Evolutionary conservation across 768 basidiomycete species (phyloP).

Genomic region (Tricholoma sp.): DNA sequence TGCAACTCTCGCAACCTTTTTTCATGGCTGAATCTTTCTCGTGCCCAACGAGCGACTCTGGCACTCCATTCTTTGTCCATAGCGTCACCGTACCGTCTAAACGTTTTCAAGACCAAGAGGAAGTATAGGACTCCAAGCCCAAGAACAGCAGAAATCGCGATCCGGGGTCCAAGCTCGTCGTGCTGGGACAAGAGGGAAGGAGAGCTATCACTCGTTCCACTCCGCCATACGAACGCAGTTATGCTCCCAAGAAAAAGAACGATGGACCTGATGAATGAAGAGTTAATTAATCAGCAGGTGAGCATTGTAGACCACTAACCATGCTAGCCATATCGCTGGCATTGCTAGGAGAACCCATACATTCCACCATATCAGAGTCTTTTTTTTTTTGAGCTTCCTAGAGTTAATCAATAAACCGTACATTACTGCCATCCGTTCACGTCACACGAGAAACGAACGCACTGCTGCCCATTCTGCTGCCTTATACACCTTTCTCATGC

Average conservation of each 20-base stretch:
- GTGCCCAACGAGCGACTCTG: constrained; percentile 19
- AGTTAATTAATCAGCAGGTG: background rate
- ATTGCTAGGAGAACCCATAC: constrained; percentile 59
- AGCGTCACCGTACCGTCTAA: constrained; percentile 45
- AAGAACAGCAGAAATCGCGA: constrained; percentile 41
- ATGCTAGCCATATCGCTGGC: constrained; percentile 67
- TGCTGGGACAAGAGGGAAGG: constrained; percentile 20
- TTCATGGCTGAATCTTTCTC: background rate
- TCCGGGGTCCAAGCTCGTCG: constrained; percentile 31
- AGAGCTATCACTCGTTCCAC: constrained; percentile 30
- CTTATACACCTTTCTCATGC: constrained; percentile 67
- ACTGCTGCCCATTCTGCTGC: constrained; percentile 66
- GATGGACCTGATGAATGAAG: constrained; percentile 46
- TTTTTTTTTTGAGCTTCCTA: constrained; percentile 15
- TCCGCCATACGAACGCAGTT: constrained; percentile 57
- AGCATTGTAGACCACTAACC: constrained; percentile 28
- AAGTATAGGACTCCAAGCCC: constrained; percentile 50
- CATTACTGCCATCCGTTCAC: constrained; percentile 32
- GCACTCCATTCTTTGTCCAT: constrained; percentile 30
- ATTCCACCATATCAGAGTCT: constrained; percentile 35
- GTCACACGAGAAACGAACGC: constrained; percentile 37
- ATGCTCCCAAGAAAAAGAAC: constrained; percentile 52
- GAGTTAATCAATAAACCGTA: constrained; percentile 1
- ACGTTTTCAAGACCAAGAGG: constrained; percentile 43
- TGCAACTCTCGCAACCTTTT: background rate